Evolutionary conservation across 2,329 filamentous ascomycete species (phyloP), one percentile per base, ranked within the genome.

Genomic region (Scopulariopsis brevicaulis): DNA sequence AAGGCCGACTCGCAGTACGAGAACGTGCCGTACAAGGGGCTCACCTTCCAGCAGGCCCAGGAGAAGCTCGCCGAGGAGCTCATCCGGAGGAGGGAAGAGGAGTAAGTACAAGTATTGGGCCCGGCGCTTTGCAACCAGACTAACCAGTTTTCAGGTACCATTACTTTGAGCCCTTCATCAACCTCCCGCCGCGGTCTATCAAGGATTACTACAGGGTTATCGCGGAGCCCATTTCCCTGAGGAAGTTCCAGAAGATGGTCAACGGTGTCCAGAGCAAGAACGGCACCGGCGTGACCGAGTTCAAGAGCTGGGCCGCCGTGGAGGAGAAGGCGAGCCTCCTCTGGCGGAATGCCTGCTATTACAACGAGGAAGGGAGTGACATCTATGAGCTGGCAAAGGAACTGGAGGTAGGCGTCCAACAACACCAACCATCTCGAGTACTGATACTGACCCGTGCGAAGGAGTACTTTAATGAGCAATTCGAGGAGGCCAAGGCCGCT

Each of bases 351-450:
- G 90, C 91, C 0, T 87, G 85, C 65, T 86, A 86, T 60, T 96
- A 93, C 75, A 96, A 96, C 64, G 90, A 96, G 69, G 91, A 96
- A 67, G 89, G 87, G 4, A 96, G 92, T 66, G 87, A 90, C 18
- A 92, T 96, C 56, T 90, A 85, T 62, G 77, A 82, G 24, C 76
- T 94, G 60, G 90, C 90, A 0, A 82, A 85, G 54, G 85, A 94
- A 60, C 81, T 96, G 7, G 86, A 95, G 82, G 89, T 90, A 74
- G 54, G 65, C 22, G n/a, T 62, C 15, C 54, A n/a, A 28, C 54
- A 25, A 34, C n/a, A 15, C 40, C n/a, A n/a, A 46, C 18, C 40
- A n/a, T n/a, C 2, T n/a, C 18, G 40, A 3, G 40, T 8, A 15
- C 18, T n/a, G 40, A n/a, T n/a, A 46, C n/a, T 46, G 40, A 46